Evolutionary conservation across 257 asterid genomes (phyloP), one percentile per base, ranked within the genome.

Genomic region (Nicotiana knightiana): DNA sequence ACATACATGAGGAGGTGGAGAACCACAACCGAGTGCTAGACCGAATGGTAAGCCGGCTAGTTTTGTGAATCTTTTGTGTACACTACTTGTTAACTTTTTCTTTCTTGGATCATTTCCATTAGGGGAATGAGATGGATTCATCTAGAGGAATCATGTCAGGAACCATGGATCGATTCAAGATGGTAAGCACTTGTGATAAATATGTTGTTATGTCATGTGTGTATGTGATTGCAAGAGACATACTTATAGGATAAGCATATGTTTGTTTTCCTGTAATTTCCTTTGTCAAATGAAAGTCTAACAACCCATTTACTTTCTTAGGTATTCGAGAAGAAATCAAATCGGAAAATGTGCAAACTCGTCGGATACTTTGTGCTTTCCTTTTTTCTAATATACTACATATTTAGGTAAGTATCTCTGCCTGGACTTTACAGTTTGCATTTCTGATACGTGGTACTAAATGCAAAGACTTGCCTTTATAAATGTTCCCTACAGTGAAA

Each of bases 291-390:
- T 81, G 82, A 76, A 70, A 78, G 48, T 84, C 81, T 84, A 81
- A 80, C 83, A 70, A 71, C 83, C 53, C 43, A 39, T 55, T 35
- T 78, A 3, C 83, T 81, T 82, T 43, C 76, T 5, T 83, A 96
- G 99, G 99, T 94, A 84, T 92, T 96, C 87, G 99, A 93, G 84
- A 96, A 90, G 91, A 94, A 93, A 89, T 90, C 99, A 82, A 93
- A 82, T 85, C 83, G 90, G 86, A 89, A 85, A 86, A 88, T 85
- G 84, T 96, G 97, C 97, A 93, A 86, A 87, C 98, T 96, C 75
- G 95, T 91, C 48, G 87, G 84, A 77, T 90, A 84, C 86, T 88
- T 96, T 67, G 94, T 96, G 81, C 28, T 92, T 81, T 90, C 91
- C 68, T 91, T 96, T 89, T 80, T 94, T 82, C 79, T 85, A 79